Evolutionary conservation across 306 rosid genomes (phyloP).

Genomic region (Vigna radiata): DNA sequence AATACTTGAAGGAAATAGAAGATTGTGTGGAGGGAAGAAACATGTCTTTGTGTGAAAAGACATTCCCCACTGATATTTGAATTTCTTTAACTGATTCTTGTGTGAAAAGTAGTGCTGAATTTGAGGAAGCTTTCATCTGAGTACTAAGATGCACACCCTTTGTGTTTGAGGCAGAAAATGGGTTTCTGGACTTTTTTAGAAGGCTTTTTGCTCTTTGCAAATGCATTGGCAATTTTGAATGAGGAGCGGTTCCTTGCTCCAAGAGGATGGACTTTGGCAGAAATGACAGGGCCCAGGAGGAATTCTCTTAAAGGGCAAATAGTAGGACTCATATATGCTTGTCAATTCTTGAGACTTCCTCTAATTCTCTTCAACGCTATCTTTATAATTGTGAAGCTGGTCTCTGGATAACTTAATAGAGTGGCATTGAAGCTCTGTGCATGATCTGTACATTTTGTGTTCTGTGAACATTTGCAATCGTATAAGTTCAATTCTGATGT

Average conservation of each 20-base stretch:
- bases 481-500: constrained; percentile 13
- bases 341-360: constrained; percentile 78
- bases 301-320: constrained; percentile 73
- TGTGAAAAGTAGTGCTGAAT: background rate
- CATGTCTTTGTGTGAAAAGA: background rate
- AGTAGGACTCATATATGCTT: constrained; percentile 71
- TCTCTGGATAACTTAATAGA: constrained; percentile 60
- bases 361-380: constrained; percentile 67
- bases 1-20: background rate
- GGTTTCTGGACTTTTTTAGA: constrained; percentile 74
- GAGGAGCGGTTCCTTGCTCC: constrained; percentile 85
- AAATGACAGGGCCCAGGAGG: constrained; percentile 59
- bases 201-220: constrained; percentile 75
- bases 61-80: constrained; percentile 17
- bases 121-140: background rate
- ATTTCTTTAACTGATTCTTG: background rate
- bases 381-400: constrained; percentile 58
- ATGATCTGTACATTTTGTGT: constrained; percentile 22
- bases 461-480: background rate
- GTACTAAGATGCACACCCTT: constrained; percentile 30
- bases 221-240: constrained; percentile 84
- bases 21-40: background rate
- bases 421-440: background rate
- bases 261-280: constrained; percentile 83
- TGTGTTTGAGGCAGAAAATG: constrained; percentile 55